Evolutionary conservation across 345 rosid species (phyloP).

Genomic region (Pistacia integerrima): DNA sequence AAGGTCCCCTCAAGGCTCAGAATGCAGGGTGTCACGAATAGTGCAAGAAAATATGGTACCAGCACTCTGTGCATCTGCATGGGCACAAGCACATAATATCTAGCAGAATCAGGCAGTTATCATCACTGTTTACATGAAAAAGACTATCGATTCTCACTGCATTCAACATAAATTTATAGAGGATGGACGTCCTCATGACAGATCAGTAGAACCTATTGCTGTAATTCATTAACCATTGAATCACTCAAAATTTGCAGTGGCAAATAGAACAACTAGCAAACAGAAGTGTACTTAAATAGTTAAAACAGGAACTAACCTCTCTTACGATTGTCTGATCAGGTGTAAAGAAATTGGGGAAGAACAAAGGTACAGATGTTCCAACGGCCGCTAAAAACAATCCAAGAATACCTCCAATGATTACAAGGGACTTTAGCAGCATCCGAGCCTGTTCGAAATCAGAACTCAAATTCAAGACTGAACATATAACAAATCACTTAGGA

Average conservation of each 20-base stretch:
- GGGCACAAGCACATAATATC: neutral
- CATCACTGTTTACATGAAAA: neutral
- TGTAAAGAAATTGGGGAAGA: constrained; percentile 53
- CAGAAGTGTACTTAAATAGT: neutral
- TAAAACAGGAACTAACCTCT: constrained; percentile 36
- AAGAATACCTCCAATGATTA: constrained; percentile 40
- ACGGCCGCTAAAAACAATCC: constrained; percentile 39
- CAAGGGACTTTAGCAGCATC: constrained; percentile 49
- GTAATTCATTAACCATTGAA: neutral
- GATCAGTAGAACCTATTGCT: neutral
- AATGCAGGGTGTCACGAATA: constrained; percentile 45
- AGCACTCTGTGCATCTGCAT: constrained; percentile 59
- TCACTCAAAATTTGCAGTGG: no score
- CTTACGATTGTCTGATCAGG: constrained; percentile 38
- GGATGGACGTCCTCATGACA: neutral
- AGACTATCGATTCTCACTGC: neutral
- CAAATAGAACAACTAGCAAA: neutral
- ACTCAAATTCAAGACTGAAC: neutral
- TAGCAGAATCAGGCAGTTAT: neutral
- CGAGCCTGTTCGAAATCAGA: constrained; percentile 43
- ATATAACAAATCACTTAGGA: neutral
- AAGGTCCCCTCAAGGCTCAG: constrained; percentile 58
- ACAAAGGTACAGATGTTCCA: constrained; percentile 51
- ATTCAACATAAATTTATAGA: neutral
- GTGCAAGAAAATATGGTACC: constrained; percentile 37